Evolutionary conservation across 768 basidiomycete genomes (phyloP).

Genomic region (Kwoniella botswanensis): DNA sequence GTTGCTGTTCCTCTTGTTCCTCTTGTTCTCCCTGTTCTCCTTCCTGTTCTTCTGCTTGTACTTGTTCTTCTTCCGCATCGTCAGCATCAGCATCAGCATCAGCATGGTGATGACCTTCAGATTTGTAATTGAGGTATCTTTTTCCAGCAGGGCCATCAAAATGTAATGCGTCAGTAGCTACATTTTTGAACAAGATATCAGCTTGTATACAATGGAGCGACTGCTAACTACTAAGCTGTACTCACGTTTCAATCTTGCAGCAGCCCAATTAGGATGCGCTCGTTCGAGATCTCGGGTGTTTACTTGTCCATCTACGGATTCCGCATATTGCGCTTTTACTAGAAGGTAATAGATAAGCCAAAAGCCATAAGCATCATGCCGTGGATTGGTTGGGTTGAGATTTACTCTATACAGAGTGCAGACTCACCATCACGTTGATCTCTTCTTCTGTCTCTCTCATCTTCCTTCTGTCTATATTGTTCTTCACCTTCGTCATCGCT

Average conservation of each 20-base stretch:
- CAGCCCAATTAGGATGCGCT: conserved; percentile 22
- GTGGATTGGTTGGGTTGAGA: not conserved
- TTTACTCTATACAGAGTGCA: not conserved
- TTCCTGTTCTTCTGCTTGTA: not conserved
- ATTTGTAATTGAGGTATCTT: conserved; percentile 4
- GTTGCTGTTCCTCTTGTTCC: conserved; percentile 1
- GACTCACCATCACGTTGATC: conserved; percentile 15
- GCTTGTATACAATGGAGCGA: not conserved
- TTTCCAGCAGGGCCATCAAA: conserved; percentile 7
- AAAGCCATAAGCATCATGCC: too few relatives aligned
- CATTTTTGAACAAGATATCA: not conserved
- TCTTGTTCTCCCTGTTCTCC: not conserved
- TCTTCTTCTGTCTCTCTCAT: conserved; percentile 11
- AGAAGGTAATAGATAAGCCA: too few relatives aligned
- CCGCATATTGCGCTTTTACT: conserved; percentile 34
- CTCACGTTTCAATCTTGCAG: conserved; percentile 16
- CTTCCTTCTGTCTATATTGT: conserved; percentile 25
- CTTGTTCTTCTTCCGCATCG: not conserved
- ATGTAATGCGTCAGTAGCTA: conserved; percentile 12
- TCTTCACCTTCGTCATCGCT: conserved; percentile 27
- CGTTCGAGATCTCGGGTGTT: conserved; percentile 16
- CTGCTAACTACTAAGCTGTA: not conserved
- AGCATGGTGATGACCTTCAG: conserved; percentile 1
- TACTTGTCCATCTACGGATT: conserved; percentile 12
- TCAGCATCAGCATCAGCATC: not conserved